A percentile compares a stretch with the other conserved stretches of the same genome.
Evolutionary conservation across 257 asterid genomes (phyloP).

Genomic region (Penstemon eatonii): DNA sequence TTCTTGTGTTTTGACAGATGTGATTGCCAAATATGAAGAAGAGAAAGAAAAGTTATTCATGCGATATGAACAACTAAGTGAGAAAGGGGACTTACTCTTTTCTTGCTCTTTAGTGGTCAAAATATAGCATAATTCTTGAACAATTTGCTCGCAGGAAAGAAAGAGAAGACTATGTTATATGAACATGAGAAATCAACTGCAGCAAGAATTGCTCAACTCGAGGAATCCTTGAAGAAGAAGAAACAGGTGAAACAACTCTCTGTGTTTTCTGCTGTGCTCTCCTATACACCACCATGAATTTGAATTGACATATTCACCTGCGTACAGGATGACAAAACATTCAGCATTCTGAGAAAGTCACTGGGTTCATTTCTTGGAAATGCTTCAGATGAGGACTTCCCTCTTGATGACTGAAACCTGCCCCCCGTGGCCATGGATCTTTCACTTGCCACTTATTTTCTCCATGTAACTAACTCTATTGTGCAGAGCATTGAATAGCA

Average conservation of each 20-base stretch:
- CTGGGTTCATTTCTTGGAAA: slow-evolving; percentile 86
- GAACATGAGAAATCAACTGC: slow-evolving; percentile 69
- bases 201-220: slow-evolving; percentile 70
- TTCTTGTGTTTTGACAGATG: slow-evolving; percentile 48
- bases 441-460: no score
- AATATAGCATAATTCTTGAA: slow-evolving; percentile 1
- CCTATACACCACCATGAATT: slow-evolving; percentile 15
- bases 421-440: neutral
- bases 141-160: slow-evolving; percentile 62
- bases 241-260: slow-evolving; percentile 62
- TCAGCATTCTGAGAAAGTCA: slow-evolving; percentile 78
- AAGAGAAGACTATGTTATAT: slow-evolving; percentile 73
- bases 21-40: slow-evolving; percentile 76
- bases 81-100: slow-evolving; percentile 32
- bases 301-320: slow-evolving; percentile 12
- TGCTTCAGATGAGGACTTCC: slow-evolving; percentile 95
- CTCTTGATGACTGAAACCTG: slow-evolving; percentile 52
- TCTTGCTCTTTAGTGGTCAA: slow-evolving; percentile 13
- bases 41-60: slow-evolving; percentile 66
- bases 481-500: no score
- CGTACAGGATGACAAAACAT: slow-evolving; percentile 85
- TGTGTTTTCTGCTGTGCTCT: slow-evolving; percentile 11
- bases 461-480: no score
- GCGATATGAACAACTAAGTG: slow-evolving; percentile 85
- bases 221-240: slow-evolving; percentile 92